Evolutionary conservation across 805 yeast species (phyloP), one percentile per base, ranked within the genome.

Genomic region (Aciculoconidium aculeatum): DNA sequence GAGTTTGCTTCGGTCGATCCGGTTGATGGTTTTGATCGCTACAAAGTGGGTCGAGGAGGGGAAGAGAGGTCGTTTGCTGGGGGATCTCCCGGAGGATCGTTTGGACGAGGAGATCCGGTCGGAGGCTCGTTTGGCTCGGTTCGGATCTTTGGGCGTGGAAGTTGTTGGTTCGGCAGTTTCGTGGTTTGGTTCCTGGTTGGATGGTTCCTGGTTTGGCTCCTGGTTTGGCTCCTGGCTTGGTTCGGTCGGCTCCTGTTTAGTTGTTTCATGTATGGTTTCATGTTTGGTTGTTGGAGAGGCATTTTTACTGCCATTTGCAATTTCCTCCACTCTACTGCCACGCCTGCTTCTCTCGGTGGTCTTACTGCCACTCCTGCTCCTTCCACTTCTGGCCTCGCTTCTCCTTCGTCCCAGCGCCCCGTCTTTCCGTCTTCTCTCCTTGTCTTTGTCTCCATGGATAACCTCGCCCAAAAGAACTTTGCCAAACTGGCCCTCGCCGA

Each of bases 401-500:
- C n/a, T n/a, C n/a, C n/a, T n/a, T n/a, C n/a, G n/a, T n/a, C n/a
- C n/a, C n/a, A n/a, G n/a, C 10, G 21, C 21, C n/a, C 21, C 21
- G n/a, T n/a, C n/a, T n/a, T n/a, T n/a, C n/a, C n/a, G n/a, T n/a
- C 10, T 7, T 6, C 9, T 17, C 7, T 7, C 21, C 21, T 6
- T 8, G 21, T 18, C 21, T 8, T n/a, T 18, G 21, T 18, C 21
- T n/a, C 10, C 8, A n/a, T 26, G 11, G 15, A 41, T 18, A 24
- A 40, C 46, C 31, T 58, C 51, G 7, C 60, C 60, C 18, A 61
- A 39, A n/a, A 63, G 40, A 15, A 64, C 70, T 39, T 64, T 64
- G 3, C 70, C 70, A 29, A 41, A 62, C 37, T 59, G 69, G 26
- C 70, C 70, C 37, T 61, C 60, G 6, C 70, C 70, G 13, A 64